Conservation (phyloP, 129 eudicot genomes). For the Lactuca saligna region DNA sequence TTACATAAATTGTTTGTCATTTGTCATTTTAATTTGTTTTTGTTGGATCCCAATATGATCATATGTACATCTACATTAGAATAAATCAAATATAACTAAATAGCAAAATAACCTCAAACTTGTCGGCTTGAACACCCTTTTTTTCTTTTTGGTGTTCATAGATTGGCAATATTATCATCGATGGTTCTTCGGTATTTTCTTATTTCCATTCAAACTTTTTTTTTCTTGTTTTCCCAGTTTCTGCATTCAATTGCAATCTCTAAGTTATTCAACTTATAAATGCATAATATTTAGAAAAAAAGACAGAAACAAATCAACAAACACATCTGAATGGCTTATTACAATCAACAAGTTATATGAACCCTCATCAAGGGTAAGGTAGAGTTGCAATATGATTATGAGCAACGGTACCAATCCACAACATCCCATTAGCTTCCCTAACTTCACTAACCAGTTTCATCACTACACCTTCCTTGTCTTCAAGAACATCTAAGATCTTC, state of each 20-base stretch:
- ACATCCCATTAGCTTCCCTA: constrained; percentile 69
- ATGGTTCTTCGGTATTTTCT: not conserved
- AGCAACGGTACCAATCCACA: constrained; percentile 99
- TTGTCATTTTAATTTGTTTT: too few species aligned
- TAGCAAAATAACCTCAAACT: not conserved
- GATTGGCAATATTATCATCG: not conserved
- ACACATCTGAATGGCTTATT: constrained; percentile 35
- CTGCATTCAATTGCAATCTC: constrained; percentile 9
- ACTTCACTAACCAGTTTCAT: constrained; percentile 96
- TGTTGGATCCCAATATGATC: too few species aligned
- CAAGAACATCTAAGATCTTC: constrained; percentile 79
- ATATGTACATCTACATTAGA: not conserved
- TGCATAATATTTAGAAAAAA: constrained; percentile 17
- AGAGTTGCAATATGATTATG: constrained; percentile 94
- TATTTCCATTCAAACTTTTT: too few species aligned
- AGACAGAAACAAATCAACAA: constrained; percentile 27
- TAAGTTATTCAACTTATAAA: constrained; percentile 17
- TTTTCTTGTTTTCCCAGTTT: not conserved
- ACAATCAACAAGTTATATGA: constrained; percentile 17
- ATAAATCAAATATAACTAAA: not conserved
- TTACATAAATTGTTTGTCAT: too few species aligned
- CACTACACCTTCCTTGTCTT: constrained; percentile 75
- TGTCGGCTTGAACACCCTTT: not conserved
- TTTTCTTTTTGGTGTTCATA: not conserved
- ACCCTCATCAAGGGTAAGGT: constrained; percentile 51